Percentiles rank a stretch among this genome's conserved stretches.
phyloP scores from a whole-genome alignment of 495 filamentous ascomycete genomes.

The Hypoxylon lienhwacheense region DNA sequence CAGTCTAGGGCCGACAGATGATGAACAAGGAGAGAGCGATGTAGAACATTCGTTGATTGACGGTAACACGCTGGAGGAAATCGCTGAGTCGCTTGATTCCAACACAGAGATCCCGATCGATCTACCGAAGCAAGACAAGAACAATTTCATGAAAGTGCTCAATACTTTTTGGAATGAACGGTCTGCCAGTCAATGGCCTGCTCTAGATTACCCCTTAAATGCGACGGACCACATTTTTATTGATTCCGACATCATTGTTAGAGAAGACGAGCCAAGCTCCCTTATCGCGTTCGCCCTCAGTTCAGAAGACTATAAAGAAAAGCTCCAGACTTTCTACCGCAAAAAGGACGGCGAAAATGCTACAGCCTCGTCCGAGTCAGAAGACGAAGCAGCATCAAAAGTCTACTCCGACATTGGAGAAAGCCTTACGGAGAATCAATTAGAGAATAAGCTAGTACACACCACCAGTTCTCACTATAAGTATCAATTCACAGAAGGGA shows the following conservation, averaged over 20 bases:
- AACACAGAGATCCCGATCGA: conserved; percentile 68
- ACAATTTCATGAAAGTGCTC: conserved; percentile 88
- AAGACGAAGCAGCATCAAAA: conserved; percentile 30
- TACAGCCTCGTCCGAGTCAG: conserved; percentile 37
- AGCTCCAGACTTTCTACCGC: conserved; percentile 61
- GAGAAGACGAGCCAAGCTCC: conserved; percentile 96
- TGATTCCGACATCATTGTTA: conserved; percentile 96
- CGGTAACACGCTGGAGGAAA: conserved; percentile 55
- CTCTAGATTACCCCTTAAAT: conserved; percentile 88
- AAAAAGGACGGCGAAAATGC: conserved; percentile 41
- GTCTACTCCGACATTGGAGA: conserved; percentile 36
- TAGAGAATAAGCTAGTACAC: conserved; percentile 77
- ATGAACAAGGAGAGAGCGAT: conserved; percentile 72
- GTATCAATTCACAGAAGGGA: conserved; percentile 89
- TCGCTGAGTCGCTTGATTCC: conserved; percentile 66
- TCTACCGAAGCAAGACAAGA: conserved; percentile 86
- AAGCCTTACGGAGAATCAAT: conserved; percentile 53
- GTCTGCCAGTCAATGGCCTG: conserved; percentile 93
- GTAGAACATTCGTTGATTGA: conserved; percentile 65
- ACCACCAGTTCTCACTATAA: conserved; percentile 88
- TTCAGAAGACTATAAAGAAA: conserved; percentile 79
- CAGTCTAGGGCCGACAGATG: conserved; percentile 54
- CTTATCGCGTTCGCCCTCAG: conserved; percentile 90
- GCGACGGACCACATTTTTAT: conserved; percentile 91
- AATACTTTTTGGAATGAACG: conserved; percentile 98